These are phyloP conservation scores for Pestalotiopsis sp. DNA, from an alignment of 2,329 filamentous ascomycete genomes.

Conservation along the genomic window DNA sequence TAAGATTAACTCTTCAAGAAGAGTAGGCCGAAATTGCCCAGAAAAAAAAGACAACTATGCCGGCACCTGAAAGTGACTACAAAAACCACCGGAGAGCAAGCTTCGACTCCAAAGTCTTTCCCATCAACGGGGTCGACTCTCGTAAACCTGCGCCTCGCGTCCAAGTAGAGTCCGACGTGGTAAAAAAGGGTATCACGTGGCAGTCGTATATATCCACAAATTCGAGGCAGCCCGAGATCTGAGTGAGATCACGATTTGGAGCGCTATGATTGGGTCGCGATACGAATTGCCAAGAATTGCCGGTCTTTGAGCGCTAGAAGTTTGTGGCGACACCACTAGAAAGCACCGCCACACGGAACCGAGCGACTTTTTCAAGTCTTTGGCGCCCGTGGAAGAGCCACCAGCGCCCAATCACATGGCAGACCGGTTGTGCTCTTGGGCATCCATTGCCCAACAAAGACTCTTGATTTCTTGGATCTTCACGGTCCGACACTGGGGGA, in stretches of 20 bases:
- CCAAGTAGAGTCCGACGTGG: background rate
- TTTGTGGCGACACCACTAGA: constrained; percentile 6
- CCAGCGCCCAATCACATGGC: background rate
- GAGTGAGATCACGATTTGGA: constrained; percentile 3
- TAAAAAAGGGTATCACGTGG: background rate
- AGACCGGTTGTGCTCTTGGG: background rate
- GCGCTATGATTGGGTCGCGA: constrained; percentile 1
- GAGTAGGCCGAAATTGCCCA: background rate
- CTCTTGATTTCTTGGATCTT: background rate
- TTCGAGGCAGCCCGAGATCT: background rate
- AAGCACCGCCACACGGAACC: constrained; percentile 9
- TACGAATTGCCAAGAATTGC: background rate
- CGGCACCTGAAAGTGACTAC: background rate
- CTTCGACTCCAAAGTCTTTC: background rate
- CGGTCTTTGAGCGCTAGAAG: background rate
- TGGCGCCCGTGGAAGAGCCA: constrained; percentile 4
- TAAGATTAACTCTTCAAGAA: background rate
- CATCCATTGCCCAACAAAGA: background rate
- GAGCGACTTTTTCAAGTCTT: background rate
- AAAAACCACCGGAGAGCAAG: background rate
- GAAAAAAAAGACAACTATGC: background rate
- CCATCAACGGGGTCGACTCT: too few relatives aligned
- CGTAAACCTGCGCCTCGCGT: background rate
- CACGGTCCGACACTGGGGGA: background rate
- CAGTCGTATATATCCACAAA: background rate